A percentile compares a stretch with the other conserved stretches of the same genome.
Evolutionary conservation across 768 basidiomycete species (phyloP).

Genomic region (Tricholoma flavovirens): DNA sequence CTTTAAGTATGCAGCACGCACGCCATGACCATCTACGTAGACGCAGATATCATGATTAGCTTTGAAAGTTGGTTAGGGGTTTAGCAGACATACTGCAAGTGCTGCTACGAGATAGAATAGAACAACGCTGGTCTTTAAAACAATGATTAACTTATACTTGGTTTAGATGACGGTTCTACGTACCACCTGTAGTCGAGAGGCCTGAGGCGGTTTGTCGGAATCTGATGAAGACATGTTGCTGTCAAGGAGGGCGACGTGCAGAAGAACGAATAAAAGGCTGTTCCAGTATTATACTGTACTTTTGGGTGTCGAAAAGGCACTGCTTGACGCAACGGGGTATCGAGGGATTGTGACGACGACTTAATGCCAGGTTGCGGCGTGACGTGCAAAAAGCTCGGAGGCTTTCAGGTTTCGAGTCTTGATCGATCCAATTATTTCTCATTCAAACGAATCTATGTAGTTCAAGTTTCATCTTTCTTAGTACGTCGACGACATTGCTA

Average conservation of each 20-base stretch:
- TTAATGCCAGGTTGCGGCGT: too few species aligned
- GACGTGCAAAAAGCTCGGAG: too few species aligned
- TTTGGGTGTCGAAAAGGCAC: too few species aligned
- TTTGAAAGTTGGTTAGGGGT: not conserved
- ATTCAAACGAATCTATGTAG: too few species aligned
- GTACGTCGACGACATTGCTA: too few species aligned
- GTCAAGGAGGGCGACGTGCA: not conserved
- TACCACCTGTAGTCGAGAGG: not conserved
- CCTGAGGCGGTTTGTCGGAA: slow-evolving; percentile 1
- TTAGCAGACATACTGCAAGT: slow-evolving; percentile 57
- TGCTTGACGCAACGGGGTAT: too few species aligned
- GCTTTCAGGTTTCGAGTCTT: too few species aligned
- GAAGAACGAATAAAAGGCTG: not conserved
- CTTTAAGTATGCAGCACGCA: slow-evolving; percentile 26
- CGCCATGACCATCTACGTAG: slow-evolving; percentile 86
- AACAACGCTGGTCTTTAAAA: slow-evolving; percentile 61
- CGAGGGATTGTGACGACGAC: not conserved
- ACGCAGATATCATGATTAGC: not conserved
- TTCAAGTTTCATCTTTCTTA: too few species aligned
- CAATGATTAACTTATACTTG: not conserved
- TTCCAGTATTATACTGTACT: not conserved
- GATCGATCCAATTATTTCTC: too few species aligned
- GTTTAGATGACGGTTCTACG: not conserved
- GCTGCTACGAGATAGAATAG: slow-evolving; percentile 88
- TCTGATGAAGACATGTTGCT: slow-evolving; percentile 1